phyloP scores from a whole-genome alignment of 2,329 filamentous ascomycete genomes.

The Alternaria consortialis region DNA sequence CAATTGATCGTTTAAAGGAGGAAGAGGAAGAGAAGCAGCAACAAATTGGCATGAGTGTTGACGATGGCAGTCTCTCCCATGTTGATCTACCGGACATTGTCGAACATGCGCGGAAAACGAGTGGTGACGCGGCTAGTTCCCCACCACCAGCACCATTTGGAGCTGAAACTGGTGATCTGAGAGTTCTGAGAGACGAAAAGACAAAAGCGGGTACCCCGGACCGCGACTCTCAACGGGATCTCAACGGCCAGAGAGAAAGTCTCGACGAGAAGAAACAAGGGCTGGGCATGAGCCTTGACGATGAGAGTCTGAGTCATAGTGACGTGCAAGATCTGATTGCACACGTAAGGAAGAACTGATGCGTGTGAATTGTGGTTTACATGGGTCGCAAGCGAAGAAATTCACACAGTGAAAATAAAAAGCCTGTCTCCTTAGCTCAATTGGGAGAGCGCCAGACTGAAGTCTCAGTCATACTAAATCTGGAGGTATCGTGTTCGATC shows the following conservation, averaged over 20 bases:
- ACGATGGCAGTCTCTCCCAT: constrained; percentile 28
- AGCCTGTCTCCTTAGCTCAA: constrained; percentile 12
- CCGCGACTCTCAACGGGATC: neutral
- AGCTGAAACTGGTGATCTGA: constrained; percentile 7
- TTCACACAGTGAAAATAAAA: neutral
- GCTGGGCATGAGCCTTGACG: constrained; percentile 4
- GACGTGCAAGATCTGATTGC: constrained; percentile 11
- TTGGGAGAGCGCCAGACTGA: constrained; percentile 16
- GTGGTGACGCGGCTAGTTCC: neutral
- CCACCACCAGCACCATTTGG: neutral
- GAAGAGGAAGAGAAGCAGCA: constrained; percentile 26
- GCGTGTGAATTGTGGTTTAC: neutral
- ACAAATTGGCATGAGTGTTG: constrained; percentile 29
- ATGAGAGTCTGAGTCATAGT: constrained; percentile 1
- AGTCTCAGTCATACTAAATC: constrained; percentile 7
- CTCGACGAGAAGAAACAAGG: constrained; percentile 6
- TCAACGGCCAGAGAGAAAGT: constrained; percentile 3
- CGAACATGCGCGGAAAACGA: constrained; percentile 11
- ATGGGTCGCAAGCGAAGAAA: neutral
- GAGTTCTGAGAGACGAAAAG: neutral
- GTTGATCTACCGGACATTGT: constrained; percentile 18
- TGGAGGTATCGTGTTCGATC: constrained; percentile 1
- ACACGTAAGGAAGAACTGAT: constrained; percentile 5
- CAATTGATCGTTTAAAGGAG: neutral
- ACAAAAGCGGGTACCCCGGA: neutral